Base-by-base conservation (phyloP, 73 alveolate species). In the Paramecium biaurelia region DNA sequence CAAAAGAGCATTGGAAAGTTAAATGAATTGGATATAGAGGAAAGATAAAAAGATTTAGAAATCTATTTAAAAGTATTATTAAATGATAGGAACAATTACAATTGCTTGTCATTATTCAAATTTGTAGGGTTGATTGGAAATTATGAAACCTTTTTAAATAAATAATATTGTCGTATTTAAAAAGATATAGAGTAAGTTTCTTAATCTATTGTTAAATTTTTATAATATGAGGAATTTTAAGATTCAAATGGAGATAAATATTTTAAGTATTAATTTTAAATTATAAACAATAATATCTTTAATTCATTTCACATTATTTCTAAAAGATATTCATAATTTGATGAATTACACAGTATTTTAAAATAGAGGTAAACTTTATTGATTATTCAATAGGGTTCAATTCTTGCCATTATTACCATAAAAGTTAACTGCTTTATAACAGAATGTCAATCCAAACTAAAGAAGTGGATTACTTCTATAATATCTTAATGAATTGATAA, bases 291-390 rank as follows among this genome's bases (percentile, higher is more conserved):
- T 11, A 63, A 26, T 38, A 4, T 15, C 47, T 30, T 63, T 11
- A 79, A 45, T 20, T 79, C 4, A 11, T 6, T 10, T 18, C 68
- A 53, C 30, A 53, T 53, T 11, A 79, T 79, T 4, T 12, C 15
- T 24, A 79, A 79, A 45, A 1, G 90, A 79, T 79, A 30, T 21
- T 24, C 76, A 3, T 43, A 79, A 79, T 79, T 79, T 43, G 76
- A 79, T 11, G 90, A 79, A 24, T 34, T 79, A 30, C 70, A 79
- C 23, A 23, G 56, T 0, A 34, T 79, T 12, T 63, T 63, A 14
- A 79, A 72, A 72, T 5, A 35, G 15, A 47, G 43, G 45, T 79
- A 79, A 10, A 63, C 4, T 24, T 2, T 63, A 26, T 20, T 26
- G 18, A 38, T 6, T 7, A n/a, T 53, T 5, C 0, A 18, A 53